These are phyloP conservation scores for Sugiyamaella japonica DNA, from an alignment of 1,139 yeast genomes.

Conservation along the genomic window DNA sequence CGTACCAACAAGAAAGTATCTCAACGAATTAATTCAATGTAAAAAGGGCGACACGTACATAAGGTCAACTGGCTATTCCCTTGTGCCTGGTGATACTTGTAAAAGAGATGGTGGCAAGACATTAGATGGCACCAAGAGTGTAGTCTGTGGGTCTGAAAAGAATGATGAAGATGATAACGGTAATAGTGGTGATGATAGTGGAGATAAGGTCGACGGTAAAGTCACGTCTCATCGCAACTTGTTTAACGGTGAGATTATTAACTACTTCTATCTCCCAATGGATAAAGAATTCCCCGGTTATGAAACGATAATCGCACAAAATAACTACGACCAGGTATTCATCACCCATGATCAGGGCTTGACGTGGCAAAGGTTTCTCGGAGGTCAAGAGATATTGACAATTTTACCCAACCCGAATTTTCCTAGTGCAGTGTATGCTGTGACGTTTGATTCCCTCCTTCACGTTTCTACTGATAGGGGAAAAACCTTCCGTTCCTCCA, in stretches of 20 bases:
- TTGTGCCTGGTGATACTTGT: slow-evolving; percentile 56
- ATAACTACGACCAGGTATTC: slow-evolving; percentile 52
- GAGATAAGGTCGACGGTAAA: slow-evolving; percentile 14
- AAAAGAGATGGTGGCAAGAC: slow-evolving; percentile 28
- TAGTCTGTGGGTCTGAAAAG: slow-evolving; percentile 21
- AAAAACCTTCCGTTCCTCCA: slow-evolving; percentile 47
- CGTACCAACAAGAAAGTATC: slow-evolving; percentile 48
- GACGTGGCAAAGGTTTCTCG: slow-evolving; percentile 51
- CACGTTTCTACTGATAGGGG: slow-evolving; percentile 72
- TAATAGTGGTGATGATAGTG: slow-evolving; percentile 15
- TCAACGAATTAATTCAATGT: slow-evolving; percentile 24
- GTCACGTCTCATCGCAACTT: slow-evolving; percentile 7
- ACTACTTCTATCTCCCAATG: slow-evolving; percentile 57
- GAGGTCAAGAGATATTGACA: slow-evolving; percentile 52
- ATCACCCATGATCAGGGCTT: slow-evolving; percentile 82
- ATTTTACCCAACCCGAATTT: slow-evolving; percentile 61
- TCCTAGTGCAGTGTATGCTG: slow-evolving; percentile 63
- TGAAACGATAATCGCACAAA: slow-evolving; percentile 70
- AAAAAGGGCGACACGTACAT: slow-evolving; percentile 20
- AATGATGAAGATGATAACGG: slow-evolving; percentile 8
- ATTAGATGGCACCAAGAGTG: slow-evolving; percentile 28
- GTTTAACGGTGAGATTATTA: slow-evolving; percentile 46
- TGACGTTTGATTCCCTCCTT: slow-evolving; percentile 51
- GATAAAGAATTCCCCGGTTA: slow-evolving; percentile 41
- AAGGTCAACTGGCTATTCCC: slow-evolving; percentile 40